These are phyloP conservation scores for Microbotryum intermedium DNA, from an alignment of 1,284 basidiomycete species.

Conservation along the genomic window DNA sequence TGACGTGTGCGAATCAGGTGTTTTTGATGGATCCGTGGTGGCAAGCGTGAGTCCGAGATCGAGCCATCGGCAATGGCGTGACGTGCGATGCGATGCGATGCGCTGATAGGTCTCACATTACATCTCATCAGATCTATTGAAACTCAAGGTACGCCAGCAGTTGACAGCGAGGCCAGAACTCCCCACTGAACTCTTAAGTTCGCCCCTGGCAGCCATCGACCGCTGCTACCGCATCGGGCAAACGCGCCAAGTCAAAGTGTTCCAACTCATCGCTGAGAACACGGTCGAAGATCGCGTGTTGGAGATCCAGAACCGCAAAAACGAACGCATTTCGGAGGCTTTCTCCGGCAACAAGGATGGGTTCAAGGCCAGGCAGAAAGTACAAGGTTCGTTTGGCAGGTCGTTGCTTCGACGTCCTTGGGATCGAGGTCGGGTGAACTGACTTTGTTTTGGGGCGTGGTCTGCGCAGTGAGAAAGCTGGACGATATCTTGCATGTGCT, in stretches of 20 bases:
- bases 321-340: conserved; percentile 31
- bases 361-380: conserved; percentile 6
- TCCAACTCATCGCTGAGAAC: conserved; percentile 35
- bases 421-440: background rate
- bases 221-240: conserved; percentile 39
- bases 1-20: conserved; percentile 26
- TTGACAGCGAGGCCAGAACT: too few relatives aligned
- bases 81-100: too few relatives aligned
- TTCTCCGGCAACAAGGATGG: conserved; percentile 28
- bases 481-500: background rate
- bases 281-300: conserved; percentile 36
- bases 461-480: background rate
- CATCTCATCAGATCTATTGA: conserved; percentile 18
- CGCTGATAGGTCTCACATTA: background rate
- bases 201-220: conserved; percentile 27
- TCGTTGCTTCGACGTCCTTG: background rate
- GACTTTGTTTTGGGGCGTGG: background rate
- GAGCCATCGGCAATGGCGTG: background rate
- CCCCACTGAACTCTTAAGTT: too few relatives aligned
- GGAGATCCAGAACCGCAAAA: conserved; percentile 34
- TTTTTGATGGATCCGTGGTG: conserved; percentile 33
- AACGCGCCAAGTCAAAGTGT: conserved; percentile 28
- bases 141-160: conserved; percentile 17
- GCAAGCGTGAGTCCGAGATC: conserved; percentile 16
- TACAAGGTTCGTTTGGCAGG: background rate